A percentile compares a stretch with the other conserved stretches of the same genome.
Conservation (phyloP, 306 rosid genomes). For the Vachellia pachyceras region DNA sequence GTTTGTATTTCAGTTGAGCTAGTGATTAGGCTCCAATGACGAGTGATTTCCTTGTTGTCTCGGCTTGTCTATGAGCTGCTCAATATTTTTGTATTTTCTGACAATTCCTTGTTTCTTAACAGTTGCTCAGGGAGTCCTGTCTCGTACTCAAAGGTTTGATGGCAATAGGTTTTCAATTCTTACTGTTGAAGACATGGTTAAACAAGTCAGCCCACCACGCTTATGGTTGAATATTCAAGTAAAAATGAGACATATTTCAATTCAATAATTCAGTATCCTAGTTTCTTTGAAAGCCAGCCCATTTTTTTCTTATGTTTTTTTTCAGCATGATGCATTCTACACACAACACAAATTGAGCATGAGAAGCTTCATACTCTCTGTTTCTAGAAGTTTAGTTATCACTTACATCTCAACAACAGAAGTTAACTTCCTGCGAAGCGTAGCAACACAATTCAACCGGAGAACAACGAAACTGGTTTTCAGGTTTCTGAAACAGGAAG, state of each 20-base stretch:
- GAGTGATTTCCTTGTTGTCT: neutral
- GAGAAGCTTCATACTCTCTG: conserved; percentile 63
- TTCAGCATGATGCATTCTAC: conserved; percentile 81
- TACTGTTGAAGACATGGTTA: conserved; percentile 49
- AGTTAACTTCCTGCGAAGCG: conserved; percentile 71
- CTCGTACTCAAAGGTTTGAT: conserved; percentile 56
- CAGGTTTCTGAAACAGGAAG: conserved; percentile 55
- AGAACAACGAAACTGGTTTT: conserved; percentile 70
- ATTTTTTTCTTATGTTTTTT: conserved; percentile 42
- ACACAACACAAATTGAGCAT: conserved; percentile 67
- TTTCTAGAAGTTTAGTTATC: conserved; percentile 49
- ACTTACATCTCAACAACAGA: conserved; percentile 87
- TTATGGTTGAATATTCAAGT: conserved; percentile 95
- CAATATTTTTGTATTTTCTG: conserved; percentile 33
- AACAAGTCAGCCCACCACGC: conserved; percentile 31
- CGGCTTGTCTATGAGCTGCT: conserved; percentile 12
- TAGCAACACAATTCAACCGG: conserved; percentile 61
- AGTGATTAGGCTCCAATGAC: neutral
- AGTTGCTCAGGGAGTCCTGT: conserved; percentile 71
- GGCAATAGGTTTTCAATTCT: conserved; percentile 45
- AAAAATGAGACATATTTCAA: conserved; percentile 30
- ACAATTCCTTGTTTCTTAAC: conserved; percentile 44
- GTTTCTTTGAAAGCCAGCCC: conserved; percentile 37
- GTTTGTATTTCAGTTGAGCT: neutral
- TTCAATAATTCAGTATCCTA: conserved; percentile 21